Conservation (phyloP, 2,329 filamentous ascomycete genomes). For the Xylariaceae sp. region DNA sequence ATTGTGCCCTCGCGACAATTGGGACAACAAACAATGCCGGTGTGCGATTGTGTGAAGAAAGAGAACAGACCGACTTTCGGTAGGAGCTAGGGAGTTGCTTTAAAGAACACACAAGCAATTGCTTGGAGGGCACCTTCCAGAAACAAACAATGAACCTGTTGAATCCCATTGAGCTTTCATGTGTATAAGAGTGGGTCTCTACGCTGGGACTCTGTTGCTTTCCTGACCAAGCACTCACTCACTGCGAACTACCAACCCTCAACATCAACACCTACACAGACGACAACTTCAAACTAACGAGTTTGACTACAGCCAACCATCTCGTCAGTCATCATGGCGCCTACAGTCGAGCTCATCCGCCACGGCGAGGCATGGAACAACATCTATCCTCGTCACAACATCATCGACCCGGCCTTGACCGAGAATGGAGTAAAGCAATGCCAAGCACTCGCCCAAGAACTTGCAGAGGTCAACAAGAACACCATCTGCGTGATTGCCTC, state of each 20-base stretch:
- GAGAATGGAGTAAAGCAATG: not conserved
- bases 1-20: not conserved
- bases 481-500: conserved; percentile 3
- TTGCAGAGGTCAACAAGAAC: not conserved
- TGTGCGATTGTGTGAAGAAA: not conserved
- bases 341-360: conserved; percentile 9
- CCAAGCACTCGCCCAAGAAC: not conserved
- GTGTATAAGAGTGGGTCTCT: no score
- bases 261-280: no score
- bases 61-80: not conserved
- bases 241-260: no score
- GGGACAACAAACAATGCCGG: not conserved
- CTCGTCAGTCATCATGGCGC: conserved; percentile 1
- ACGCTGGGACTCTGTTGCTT: no score
- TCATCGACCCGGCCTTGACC: conserved; percentile 2
- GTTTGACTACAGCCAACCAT: no score
- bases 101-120: no score
- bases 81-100: not conserved
- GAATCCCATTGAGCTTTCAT: no score
- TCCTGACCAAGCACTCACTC: no score
- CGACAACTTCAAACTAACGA: no score
- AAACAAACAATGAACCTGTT: no score
- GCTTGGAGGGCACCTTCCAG: no score
- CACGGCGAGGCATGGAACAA: conserved; percentile 3
- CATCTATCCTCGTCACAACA: not conserved